phyloP scores from a whole-genome alignment of 179 eudicot species.

The Beta macrorhiza region DNA sequence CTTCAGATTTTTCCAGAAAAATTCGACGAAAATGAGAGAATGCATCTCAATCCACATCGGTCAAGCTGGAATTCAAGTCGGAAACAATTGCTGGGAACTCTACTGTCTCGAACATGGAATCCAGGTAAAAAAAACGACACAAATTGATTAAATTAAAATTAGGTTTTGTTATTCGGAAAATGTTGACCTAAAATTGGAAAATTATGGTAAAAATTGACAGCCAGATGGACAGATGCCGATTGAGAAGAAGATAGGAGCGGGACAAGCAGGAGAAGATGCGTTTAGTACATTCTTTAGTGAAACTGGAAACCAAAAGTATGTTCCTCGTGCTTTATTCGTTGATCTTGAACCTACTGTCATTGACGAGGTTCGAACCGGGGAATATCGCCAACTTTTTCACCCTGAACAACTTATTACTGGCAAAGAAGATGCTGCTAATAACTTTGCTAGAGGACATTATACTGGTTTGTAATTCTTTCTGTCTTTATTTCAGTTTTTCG shows the following conservation, averaged over 20 bases:
- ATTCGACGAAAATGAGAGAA: conserved; percentile 50
- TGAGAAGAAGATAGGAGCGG: conserved; percentile 9
- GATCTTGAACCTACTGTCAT: conserved; percentile 36
- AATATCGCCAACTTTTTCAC: conserved; percentile 30
- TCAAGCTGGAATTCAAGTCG: conserved; percentile 73
- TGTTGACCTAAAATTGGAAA: not conserved
- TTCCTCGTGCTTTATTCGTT: conserved; percentile 24
- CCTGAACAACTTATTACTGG: conserved; percentile 33
- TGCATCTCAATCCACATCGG: conserved; percentile 78
- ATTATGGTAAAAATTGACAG: not conserved
- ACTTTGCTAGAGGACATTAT: conserved; percentile 32
- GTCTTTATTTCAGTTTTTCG: too few relatives aligned
- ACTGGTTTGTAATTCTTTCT: conserved; percentile 5
- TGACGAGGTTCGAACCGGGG: conserved; percentile 31
- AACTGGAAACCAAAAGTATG: conserved; percentile 28
- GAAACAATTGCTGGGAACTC: conserved; percentile 74
- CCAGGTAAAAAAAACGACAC: conserved; percentile 33
- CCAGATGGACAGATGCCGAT: conserved; percentile 28
- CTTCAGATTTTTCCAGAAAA: not conserved
- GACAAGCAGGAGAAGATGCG: conserved; percentile 27
- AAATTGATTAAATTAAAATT: too few relatives aligned
- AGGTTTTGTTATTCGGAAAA: too few relatives aligned
- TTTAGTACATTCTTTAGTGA: conserved; percentile 31
- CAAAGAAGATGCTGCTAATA: conserved; percentile 33
- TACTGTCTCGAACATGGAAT: conserved; percentile 75